These are phyloP conservation scores for Penicillium sp. DNA, from an alignment of 2,329 filamentous ascomycete genomes.

Conservation along the genomic window DNA sequence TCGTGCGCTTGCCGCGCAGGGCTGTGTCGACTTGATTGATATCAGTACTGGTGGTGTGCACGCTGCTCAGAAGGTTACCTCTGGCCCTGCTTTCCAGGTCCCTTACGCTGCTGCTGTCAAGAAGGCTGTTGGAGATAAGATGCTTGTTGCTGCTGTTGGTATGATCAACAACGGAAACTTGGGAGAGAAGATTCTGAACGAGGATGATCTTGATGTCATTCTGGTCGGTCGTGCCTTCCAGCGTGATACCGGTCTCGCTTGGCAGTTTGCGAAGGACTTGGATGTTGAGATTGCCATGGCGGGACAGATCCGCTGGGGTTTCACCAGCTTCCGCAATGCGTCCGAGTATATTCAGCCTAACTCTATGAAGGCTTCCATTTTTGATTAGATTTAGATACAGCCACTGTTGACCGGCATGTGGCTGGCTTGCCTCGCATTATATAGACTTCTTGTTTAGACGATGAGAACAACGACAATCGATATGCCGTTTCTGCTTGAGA, in stretches of 20 bases:
- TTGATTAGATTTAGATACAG: constrained; percentile 17
- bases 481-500: not conserved
- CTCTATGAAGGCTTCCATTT: constrained; percentile 23
- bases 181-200: constrained; percentile 54
- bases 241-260: constrained; percentile 20
- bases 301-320: constrained; percentile 28
- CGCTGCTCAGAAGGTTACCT: constrained; percentile 35
- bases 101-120: constrained; percentile 65
- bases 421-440: not conserved
- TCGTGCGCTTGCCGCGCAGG: constrained; percentile 57
- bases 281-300: constrained; percentile 26
- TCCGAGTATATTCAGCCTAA: constrained; percentile 23
- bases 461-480: not conserved
- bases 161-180: constrained; percentile 60
- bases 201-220: constrained; percentile 54
- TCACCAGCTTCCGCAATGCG: constrained; percentile 23
- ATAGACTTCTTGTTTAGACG: not conserved
- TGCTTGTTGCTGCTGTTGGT: constrained; percentile 68
- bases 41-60: constrained; percentile 68
- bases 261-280: constrained; percentile 25
- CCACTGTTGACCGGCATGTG: not conserved
- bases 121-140: constrained; percentile 59
- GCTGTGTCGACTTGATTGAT: constrained; percentile 70
- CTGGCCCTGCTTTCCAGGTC: constrained; percentile 61
- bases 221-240: constrained; percentile 39